Base-by-base conservation (phyloP, 1,284 basidiomycete species). In the Rhodofomes roseus region DNA sequence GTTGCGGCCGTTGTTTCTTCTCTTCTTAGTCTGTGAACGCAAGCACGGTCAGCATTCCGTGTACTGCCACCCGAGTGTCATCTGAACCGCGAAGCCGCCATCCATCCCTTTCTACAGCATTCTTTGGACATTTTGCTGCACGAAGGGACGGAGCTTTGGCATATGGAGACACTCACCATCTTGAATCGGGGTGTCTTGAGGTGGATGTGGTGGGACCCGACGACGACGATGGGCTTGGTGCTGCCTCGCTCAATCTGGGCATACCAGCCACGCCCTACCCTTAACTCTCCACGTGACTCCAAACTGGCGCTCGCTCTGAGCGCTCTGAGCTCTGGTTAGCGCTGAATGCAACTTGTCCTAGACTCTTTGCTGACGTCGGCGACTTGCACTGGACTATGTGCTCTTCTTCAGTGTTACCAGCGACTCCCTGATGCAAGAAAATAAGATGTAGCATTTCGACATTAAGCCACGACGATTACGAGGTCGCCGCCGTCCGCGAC, bases 1-100 rank as follows among this genome's bases (percentile, higher is more conserved):
- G 93, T 96, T 96, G 73, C 95, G 93, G 71, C 95, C 96, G 76
- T 88, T 90, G 85, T 93, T 95, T 91, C 96, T 92, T 92, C 96
- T 91, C 85, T 98, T 98, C 86, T 96, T 98, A 71, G 96, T 98
- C 96, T 93, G 60, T n/a, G 61, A 53, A 56, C 22, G 48, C 46
- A n/a, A 20, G 18, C 22, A 54, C 29, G 22, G 27, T 65, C 44
- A 65, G 61, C 41, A 57, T 51, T 51, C 25, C 7, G 1, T 29
- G 25, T 27, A 18, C 46, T 29, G 55, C 39, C 51, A 57, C 58
- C 46, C 50, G 48, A 31, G 23, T 16, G 51, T 70, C 72, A 67
- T 62, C 77, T 68, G 58, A 44, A 62, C 53, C 43, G 46, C 43
- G 27, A 23, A 14, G 54, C 44, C 44, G 68, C 70, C 68, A 74